A percentile compares a stretch with the other conserved stretches of the same genome.
These are phyloP conservation scores for Rhizopus sp. DNA, from an alignment of 371 early-diverging fungal genomes.

Conservation along the genomic window DNA sequence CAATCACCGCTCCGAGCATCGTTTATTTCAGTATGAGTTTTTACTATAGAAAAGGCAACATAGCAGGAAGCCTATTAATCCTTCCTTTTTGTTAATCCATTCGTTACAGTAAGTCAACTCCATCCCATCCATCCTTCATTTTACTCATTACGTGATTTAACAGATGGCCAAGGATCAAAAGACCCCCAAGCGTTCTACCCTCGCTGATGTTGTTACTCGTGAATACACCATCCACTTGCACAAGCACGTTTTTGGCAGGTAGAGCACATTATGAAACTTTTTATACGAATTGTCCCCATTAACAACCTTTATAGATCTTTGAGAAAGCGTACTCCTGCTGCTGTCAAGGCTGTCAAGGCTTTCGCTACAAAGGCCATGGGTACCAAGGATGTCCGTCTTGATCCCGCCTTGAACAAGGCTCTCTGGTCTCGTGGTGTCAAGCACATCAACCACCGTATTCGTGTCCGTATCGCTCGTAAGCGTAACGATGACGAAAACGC, in stretches of 20 bases:
- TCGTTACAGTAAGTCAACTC: conserved; percentile 4
- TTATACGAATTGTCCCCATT: no score
- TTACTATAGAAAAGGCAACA: background rate
- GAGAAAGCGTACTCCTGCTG: conserved; percentile 94
- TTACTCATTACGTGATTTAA: conserved; percentile 28
- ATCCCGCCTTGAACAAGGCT: conserved; percentile 75
- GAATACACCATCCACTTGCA: conserved; percentile 95
- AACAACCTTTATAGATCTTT: conserved; percentile 56
- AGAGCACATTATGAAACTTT: background rate
- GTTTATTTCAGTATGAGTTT: background rate
- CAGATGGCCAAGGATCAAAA: conserved; percentile 17
- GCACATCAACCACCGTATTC: conserved; percentile 88
- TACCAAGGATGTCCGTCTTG: conserved; percentile 81
- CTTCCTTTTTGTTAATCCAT: conserved; percentile 7
- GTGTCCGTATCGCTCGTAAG: conserved; percentile 87
- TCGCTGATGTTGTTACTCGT: conserved; percentile 77
- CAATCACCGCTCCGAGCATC: background rate
- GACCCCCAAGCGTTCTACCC: conserved; percentile 57
- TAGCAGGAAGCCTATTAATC: background rate
- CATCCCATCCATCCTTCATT: conserved; percentile 22
- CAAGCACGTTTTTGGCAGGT: conserved; percentile 76
- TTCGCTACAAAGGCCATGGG: conserved; percentile 89
- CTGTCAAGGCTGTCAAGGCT: conserved; percentile 86
- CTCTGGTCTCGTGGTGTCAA: conserved; percentile 90
- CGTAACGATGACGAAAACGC: conserved; percentile 93